These are phyloP conservation scores for Phtheirospermum japonicum DNA, from an alignment of 257 asterid genomes.

Conservation along the genomic window DNA sequence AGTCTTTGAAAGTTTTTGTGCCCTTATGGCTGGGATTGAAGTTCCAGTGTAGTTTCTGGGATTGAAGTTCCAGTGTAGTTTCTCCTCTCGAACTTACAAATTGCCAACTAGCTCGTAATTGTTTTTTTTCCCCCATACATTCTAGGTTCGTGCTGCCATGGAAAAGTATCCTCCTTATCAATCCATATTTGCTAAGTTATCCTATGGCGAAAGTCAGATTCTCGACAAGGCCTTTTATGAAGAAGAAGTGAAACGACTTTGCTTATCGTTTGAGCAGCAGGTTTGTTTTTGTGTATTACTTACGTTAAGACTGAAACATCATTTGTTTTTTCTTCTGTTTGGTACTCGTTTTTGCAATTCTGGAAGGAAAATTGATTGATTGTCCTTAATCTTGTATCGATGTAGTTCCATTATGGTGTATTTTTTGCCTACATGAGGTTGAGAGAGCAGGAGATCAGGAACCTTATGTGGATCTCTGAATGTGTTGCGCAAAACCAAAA, in stretches of 20 bases:
- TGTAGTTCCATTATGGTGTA: constrained; percentile 90
- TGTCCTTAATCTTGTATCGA: constrained; percentile 16
- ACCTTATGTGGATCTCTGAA: constrained; percentile 97
- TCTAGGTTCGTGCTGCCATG: constrained; percentile 85
- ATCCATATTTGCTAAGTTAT: constrained; percentile 66
- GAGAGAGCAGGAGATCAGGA: constrained; percentile 96
- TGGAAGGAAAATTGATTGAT: neutral
- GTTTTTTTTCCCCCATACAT: constrained; percentile 11
- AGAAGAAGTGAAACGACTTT: constrained; percentile 93
- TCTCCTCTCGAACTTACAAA: neutral
- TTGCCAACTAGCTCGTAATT: constrained; percentile 15
- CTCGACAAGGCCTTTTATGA: constrained; percentile 97
- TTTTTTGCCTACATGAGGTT: constrained; percentile 87
- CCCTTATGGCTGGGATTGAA: too few species aligned
- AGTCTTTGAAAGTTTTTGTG: too few species aligned
- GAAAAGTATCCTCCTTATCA: constrained; percentile 94
- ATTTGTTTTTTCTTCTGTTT: too few species aligned
- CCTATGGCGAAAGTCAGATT: constrained; percentile 97
- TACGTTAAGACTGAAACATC: neutral
- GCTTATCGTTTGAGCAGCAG: constrained; percentile 96
- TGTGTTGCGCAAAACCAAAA: constrained; percentile 97
- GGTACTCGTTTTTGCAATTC: neutral
- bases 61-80: neutral
- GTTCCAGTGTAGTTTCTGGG: constrained; percentile 7
- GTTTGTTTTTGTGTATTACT: constrained; percentile 36